Conservation (phyloP, 257 asterid species). For the Solanum rostratum region DNA sequence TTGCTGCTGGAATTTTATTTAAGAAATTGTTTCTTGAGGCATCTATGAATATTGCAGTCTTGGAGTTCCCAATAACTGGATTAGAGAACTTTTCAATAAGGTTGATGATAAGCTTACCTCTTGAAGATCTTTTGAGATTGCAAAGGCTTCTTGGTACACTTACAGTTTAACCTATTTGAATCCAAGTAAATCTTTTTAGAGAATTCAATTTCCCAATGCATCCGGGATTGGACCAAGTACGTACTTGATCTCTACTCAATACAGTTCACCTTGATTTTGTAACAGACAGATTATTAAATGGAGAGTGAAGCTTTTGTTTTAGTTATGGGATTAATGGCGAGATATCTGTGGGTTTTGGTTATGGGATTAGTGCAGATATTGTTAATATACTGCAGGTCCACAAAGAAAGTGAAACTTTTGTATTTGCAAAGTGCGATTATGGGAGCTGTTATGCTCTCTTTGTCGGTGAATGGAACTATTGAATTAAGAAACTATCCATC, state of each 20-base stretch:
- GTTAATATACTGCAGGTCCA: not conserved
- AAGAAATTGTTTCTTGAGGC: constrained; percentile 9
- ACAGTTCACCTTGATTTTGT: not conserved
- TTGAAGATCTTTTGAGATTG: constrained; percentile 7
- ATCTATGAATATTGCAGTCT: not conserved
- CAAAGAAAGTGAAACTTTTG: not conserved
- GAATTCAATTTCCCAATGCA: constrained; percentile 8
- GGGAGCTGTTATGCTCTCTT: not conserved
- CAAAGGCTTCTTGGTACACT: constrained; percentile 12
- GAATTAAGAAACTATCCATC: not conserved
- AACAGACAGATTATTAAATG: not conserved
- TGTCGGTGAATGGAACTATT: not conserved
- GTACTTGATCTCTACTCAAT: not conserved
- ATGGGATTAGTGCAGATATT: not conserved
- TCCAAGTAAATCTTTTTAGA: not conserved
- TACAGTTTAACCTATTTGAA: constrained; percentile 2
- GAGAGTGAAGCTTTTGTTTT: not conserved
- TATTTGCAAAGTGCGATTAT: not conserved
- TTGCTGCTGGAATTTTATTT: constrained; percentile 2
- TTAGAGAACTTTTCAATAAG: constrained; percentile 5
- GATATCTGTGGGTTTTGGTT: not conserved
- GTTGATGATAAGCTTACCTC: constrained; percentile 13
- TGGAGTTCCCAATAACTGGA: constrained; percentile 5
- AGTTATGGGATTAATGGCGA: not conserved
- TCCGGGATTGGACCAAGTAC: constrained; percentile 15